Evolutionary conservation across 2,329 filamentous ascomycete species (phyloP), one percentile per base, ranked within the genome.

Genomic region (Stenocarpella maydis): DNA sequence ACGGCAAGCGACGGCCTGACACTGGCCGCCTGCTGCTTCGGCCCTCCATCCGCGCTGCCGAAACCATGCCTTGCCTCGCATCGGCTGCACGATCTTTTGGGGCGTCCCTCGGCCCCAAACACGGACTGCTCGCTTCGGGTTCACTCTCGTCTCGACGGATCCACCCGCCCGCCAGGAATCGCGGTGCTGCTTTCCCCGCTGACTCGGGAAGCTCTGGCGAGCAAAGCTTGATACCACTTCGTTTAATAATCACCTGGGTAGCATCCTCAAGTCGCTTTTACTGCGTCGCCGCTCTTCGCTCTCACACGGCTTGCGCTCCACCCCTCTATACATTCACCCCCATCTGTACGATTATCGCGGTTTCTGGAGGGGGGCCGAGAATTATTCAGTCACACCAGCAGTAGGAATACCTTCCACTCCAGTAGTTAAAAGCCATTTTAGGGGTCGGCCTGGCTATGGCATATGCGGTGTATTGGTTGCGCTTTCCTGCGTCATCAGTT

Each of bases 21-120:
- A 67, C 64, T 55, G 64, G 64, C 37, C 52, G 19, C 52, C 64
- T 14, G 45, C 31, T 58, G 45, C 41, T 58, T 49, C 64, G 52
- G 50, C 50, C 64, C 41, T 58, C 28, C 41, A 39, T 10, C 54
- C 54, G 21, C 19, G 54, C 17, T 8, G 28, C 28, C 24, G 54
- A 60, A 28, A 43, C 55, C 17, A 60, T 45, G 26, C 26, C 26
- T 24, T 61, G 26, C 28, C 41, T 61, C 41, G 58, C 26, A 26
- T 47, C 41, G 41, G 41, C 26, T 41, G 41, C 58, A 61, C 34
- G 58, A 24, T 47, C 17, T 47, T 28, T 45, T 45, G n/a, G n/a
- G n/a, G 26, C 41, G 28, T 21, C 58, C 28, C 39, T 45, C 1
- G 58, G 58, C 58, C 58, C 41, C 17, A 47, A 9, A 34, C 58